Evolutionary conservation across 1,284 basidiomycete species (phyloP), one percentile per base, ranked within the genome.

Genomic region (Lentinus polychrous): DNA sequence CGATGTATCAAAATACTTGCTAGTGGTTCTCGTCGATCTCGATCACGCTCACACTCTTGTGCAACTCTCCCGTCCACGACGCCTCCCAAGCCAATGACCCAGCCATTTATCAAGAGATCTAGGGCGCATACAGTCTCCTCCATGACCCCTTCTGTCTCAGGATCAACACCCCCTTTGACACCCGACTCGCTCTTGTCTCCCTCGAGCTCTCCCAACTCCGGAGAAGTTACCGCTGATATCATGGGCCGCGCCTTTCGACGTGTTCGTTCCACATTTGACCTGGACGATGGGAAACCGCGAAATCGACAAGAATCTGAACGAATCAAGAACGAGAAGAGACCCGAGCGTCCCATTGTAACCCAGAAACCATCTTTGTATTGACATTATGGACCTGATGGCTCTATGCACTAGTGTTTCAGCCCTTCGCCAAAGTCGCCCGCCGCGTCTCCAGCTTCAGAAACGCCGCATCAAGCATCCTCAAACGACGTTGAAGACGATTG

Each of bases 401-500:
- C n/a, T 20, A 7, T 40, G 5, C 10, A 27, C 27, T 10, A 27
- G 27, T 27, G 27, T 27, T 10, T 27, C 27, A 27, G 5, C 10
- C 5, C 10, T 27, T 27, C 10, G 27, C 27, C 27, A 4, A 27
- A 27, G 4, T 27, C 27, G 27, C 27, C 27, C 27, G 27, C 27
- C 27, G 27, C 5, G 5, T 27, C 27, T 27, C 27, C 27, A 27
- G 27, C 27, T 27, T 10, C 27, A 27, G 27, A 27, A 27, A 27
- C 27, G 10, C 43, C 38, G 33, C n/a, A 17, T 3, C 45, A 51
- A 35, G 48, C 36, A 39, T 36, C 24, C 15, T 56, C 61, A 14
- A 60, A 63, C 46, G 55, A 52, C n/a, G 27, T 10, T 5, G 27
- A 10, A 10, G 27, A 27, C 10, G 40, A 54, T 7, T 74, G 73